Evolutionary conservation across 257 asterid species (phyloP), one percentile per base, ranked within the genome.

Genomic region (Solanum rostratum): DNA sequence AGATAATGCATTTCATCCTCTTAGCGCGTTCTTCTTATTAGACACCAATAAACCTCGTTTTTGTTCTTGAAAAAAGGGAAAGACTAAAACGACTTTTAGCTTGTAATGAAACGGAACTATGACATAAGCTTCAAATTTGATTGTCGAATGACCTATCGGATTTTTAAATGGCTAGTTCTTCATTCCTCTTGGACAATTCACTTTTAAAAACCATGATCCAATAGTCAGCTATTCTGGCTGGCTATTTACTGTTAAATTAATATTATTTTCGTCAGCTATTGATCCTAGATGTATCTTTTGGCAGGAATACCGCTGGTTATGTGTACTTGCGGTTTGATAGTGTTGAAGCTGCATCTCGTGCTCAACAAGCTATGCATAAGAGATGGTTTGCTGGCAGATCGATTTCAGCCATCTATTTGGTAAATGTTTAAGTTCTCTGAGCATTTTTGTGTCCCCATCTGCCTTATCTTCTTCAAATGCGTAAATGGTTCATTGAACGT

Each of bases 301-400:
- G 33, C 95, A 96, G 99, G 96, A 93, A 96, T 66, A 96, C 97
- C 73, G 88, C 97, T 43, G 99, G 99, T 43, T 95, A 95, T 82
- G 99, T 95, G 20, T 96, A 95, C 88, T 82, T 96, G 91, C 92
- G 97, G 88, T 95, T 96, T 69, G 97, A 96, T 46, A 95, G 91
- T 83, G 91, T 86, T 50, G 99, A 93, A 86, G 95, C 91, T 41
- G 94, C 99, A 29, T 43, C 95, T 79, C 94, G 92, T 20, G 98
- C 97, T 88, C 99, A 96, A 88, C 99, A 92, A 87, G 97, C 98
- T 43, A 96, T 96, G 99, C 99, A 96, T 84, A 91, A 91, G 89
- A 87, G 99, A 93, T 95, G 99, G 99, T 96, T 96, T 91, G 99
- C 99, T 84, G 96, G 98, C 45, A 91, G 94, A 90, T 89, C 91